A percentile compares a stretch with the other conserved stretches of the same genome.
Conservation (phyloP, 352 stramenopile genomes). For the Globisporangium megalacanthum region DNA sequence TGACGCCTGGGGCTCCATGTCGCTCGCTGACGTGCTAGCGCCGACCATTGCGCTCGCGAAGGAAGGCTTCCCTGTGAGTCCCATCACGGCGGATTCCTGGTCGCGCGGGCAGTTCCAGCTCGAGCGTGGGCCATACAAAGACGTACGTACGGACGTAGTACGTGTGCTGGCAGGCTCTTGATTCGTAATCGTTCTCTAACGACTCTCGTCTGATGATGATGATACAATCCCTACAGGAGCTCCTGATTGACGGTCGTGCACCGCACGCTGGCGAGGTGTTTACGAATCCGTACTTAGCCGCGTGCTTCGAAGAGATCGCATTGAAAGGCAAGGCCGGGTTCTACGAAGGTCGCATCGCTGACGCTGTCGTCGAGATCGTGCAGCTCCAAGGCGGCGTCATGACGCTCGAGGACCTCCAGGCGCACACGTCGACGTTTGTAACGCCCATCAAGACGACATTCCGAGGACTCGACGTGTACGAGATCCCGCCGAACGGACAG, state of each 20-base stretch:
- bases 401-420: conserved; percentile 81
- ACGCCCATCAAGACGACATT: conserved; percentile 89
- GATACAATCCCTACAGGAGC: conserved; percentile 18
- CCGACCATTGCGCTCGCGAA: conserved; percentile 89
- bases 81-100: conserved; percentile 89
- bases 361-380: conserved; percentile 85
- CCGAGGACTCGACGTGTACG: conserved; percentile 84
- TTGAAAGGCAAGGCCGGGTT: conserved; percentile 84
- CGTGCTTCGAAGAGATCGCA: conserved; percentile 83
- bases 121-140: conserved; percentile 42
- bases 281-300: conserved; percentile 80
- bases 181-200: neutral
- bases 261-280: conserved; percentile 78
- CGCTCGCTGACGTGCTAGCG: conserved; percentile 81
- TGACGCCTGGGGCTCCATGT: conserved; percentile 76
- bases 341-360: conserved; percentile 79
- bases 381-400: conserved; percentile 56
- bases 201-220: neutral
- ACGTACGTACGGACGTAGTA: conserved; percentile 10
- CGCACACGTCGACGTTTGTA: conserved; percentile 87
- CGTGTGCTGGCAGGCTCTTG: neutral
- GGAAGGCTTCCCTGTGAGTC: conserved; percentile 90
- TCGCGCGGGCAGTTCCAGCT: conserved; percentile 57
- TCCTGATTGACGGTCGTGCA: conserved; percentile 45
- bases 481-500: conserved; percentile 95